Evolutionary conservation across 2,329 filamentous ascomycete genomes (phyloP), one percentile per base, ranked within the genome.

Genomic region (Colletotrichum viniferum): DNA sequence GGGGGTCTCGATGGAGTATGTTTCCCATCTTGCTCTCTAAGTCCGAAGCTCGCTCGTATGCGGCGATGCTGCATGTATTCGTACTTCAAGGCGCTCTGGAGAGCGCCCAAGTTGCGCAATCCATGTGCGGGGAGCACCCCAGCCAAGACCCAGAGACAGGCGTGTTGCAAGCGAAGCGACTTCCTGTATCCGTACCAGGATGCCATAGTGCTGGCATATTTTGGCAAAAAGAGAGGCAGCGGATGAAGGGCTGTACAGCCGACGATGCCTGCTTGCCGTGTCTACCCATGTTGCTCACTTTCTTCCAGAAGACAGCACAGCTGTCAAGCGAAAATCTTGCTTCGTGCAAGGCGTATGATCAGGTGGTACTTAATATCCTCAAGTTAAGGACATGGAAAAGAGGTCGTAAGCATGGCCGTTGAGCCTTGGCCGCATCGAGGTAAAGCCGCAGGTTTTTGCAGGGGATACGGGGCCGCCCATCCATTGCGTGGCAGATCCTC

Each of bases 311-410:
- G 28, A 48, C n/a, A 16, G 3, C 28, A 24, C 18, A 28, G 63
- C 8, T 30, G 62, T 43, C 62, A 68, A 68, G 52, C 30, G 65
- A 58, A 32, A 68, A 58, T 34, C 18, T 62, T 73, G 65, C 7
- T 56, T 63, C 16, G 28, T 24, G 52, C 13, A 32, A n/a, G 30
- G 61, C 55, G 55, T 67, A 58, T 66, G 58, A 69, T 61, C 60
- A 61, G 58, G 61, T 63, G 71, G 71, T 70, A 76, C 74, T 76
- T 74, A 70, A 76, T 76, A 65, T 74, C 65, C 70, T 70, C 74
- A 70, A 69, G 71, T 74, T 74, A 43, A 76, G 60, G 52, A 52
- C 55, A n/a, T 56, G 71, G 38, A 58, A 52, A 66, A 62, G 58
- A 69, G 28, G 70, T 69, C 61, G 32, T 30, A 48, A 69, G 61